A percentile compares a stretch with the other conserved stretches of the same genome.
phyloP scores from a whole-genome alignment of 2,329 filamentous ascomycete genomes.

The Diplodia corticola region DNA sequence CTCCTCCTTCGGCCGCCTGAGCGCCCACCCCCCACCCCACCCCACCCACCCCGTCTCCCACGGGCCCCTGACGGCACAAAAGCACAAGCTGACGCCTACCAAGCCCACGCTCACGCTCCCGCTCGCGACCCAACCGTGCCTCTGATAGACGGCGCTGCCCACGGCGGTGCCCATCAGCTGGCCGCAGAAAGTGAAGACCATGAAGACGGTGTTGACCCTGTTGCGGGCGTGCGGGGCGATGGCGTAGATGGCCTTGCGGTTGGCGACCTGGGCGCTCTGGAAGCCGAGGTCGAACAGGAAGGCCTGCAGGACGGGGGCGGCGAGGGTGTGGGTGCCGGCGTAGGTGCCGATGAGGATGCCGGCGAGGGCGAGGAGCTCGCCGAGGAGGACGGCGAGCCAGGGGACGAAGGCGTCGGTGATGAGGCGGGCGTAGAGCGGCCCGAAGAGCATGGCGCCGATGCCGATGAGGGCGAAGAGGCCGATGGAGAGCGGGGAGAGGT shows the following conservation, averaged over 20 bases:
- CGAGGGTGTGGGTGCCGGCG: conserved; percentile 64
- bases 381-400: conserved; percentile 65
- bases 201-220: conserved; percentile 78
- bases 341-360: conserved; percentile 70
- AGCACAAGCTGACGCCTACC: conserved; percentile 50
- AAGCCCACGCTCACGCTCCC: conserved; percentile 58
- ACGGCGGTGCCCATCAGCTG: conserved; percentile 66
- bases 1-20: conserved; percentile 44
- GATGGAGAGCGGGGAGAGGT: conserved; percentile 66
- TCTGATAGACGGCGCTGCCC: conserved; percentile 45
- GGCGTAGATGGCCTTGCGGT: conserved; percentile 67
- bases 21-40: conserved; percentile 59
- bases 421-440: conserved; percentile 67
- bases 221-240: conserved; percentile 68
- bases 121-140: conserved; percentile 37
- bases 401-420: conserved; percentile 72
- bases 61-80: conserved; percentile 54
- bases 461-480: conserved; percentile 79
- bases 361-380: conserved; percentile 58
- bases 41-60: conserved; percentile 61
- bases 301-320: conserved; percentile 72
- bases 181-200: conserved; percentile 73
- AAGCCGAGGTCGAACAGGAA: conserved; percentile 69
- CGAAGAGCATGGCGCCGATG: conserved; percentile 65
- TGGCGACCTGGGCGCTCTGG: conserved; percentile 73